Evolutionary conservation across 805 yeast species (phyloP).

Genomic region (Metschnikowia santaceciliae): DNA sequence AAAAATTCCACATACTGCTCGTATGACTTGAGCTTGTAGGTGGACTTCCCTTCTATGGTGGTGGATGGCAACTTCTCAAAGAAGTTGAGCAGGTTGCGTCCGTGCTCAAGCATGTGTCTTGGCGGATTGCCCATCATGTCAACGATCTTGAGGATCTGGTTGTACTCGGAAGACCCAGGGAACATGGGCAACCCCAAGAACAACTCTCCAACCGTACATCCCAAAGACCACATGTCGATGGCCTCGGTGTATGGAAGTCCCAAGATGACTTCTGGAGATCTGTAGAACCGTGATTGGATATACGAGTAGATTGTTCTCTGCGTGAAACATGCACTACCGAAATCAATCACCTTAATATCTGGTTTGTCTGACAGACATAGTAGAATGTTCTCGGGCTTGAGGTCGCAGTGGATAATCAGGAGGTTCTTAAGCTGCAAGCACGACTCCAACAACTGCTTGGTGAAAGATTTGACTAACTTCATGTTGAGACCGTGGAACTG

Average conservation of each 20-base stretch:
- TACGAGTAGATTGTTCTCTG: conserved; percentile 85
- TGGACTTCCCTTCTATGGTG: conserved; percentile 25
- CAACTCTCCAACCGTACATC: conserved; percentile 87
- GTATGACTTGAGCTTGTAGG: conserved; percentile 29
- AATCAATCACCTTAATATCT: conserved; percentile 88
- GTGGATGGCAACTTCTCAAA: conserved; percentile 42
- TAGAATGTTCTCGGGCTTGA: conserved; percentile 93
- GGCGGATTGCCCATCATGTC: conserved; percentile 87
- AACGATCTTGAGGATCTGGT: conserved; percentile 78
- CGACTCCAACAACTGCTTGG: conserved; percentile 79
- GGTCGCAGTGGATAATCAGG: conserved; percentile 89
- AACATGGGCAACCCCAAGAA: conserved; percentile 89
- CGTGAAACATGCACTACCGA: conserved; percentile 94
- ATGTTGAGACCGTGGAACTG: conserved; percentile 88
- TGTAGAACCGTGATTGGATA: conserved; percentile 86
- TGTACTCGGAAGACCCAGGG: conserved; percentile 93
- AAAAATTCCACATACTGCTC: conserved; percentile 36
- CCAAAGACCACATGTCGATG: conserved; percentile 97
- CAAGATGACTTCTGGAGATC: conserved; percentile 91
- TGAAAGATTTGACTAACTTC: conserved; percentile 69
- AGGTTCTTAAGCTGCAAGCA: conserved; percentile 75
- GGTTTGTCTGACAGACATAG: conserved; percentile 78
- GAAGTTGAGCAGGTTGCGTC: conserved; percentile 73
- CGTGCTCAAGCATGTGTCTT: conserved; percentile 95
- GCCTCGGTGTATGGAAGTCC: conserved; percentile 91